These are phyloP conservation scores for Neofusicoccum ribis DNA, from an alignment of 2,329 filamentous ascomycete genomes.

Conservation along the genomic window DNA sequence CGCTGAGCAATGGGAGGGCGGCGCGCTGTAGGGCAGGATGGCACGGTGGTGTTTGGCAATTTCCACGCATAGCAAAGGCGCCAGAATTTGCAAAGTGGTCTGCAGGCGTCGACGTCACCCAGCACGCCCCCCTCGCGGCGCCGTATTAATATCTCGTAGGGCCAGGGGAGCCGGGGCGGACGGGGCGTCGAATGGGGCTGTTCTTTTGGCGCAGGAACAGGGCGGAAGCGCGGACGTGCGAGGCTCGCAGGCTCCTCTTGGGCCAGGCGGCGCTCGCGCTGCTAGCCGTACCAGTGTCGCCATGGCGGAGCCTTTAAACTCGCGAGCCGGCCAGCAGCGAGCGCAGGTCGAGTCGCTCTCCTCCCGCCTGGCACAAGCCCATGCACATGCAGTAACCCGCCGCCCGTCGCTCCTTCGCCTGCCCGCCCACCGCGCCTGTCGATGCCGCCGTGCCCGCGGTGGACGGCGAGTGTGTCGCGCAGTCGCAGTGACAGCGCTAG, in stretches of 20 bases:
- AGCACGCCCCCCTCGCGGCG: background rate
- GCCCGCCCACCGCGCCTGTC: background rate
- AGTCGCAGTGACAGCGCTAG: background rate
- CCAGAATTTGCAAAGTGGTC: constrained; percentile 8
- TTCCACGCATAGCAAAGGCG: constrained; percentile 6
- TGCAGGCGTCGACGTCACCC: constrained; percentile 11
- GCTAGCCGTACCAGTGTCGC: background rate
- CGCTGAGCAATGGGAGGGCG: background rate
- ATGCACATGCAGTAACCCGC: background rate
- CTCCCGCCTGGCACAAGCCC: no score
- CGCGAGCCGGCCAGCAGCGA: background rate
- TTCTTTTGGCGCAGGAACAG: background rate
- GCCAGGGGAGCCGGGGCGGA: constrained; percentile 3
- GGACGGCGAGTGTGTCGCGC: background rate
- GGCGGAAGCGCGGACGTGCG: constrained; percentile 14
- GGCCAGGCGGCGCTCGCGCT: background rate
- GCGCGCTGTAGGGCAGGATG: background rate
- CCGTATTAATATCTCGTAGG: background rate
- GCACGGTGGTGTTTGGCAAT: constrained; percentile 13
- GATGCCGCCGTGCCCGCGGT: background rate
- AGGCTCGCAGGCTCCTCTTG: background rate
- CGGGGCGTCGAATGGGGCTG: constrained; percentile 2
- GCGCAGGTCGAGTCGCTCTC: background rate
- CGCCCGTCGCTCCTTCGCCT: background rate
- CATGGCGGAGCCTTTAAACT: constrained; percentile 4